Evolutionary conservation across 805 yeast genomes (phyloP), one percentile per base, ranked within the genome.

Genomic region (Naumovozyma castellii): DNA sequence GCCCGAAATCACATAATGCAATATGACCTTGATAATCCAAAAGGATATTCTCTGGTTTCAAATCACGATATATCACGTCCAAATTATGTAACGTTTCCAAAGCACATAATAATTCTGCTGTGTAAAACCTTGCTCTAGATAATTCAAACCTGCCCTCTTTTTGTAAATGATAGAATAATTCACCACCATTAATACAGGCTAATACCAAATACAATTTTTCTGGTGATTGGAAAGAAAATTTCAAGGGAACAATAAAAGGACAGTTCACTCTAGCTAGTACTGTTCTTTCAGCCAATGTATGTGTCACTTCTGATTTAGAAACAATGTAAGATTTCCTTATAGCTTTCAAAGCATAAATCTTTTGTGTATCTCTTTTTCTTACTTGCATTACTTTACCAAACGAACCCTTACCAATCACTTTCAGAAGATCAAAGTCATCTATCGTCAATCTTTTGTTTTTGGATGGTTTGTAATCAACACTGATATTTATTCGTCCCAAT

Each of bases 371-470:
- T 51, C 84, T 84, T 64, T 90, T 90, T 46, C 86, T 78, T 34
- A 90, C 97, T 63, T 90, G 97, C 97, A 90, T 90, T 39, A 90
- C 97, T 64, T 90, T 90, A 38, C 97, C 97, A 60, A 90, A 90
- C 12, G 96, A 86, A 3, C 97, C 97, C 61, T 90, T 90, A 30
- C 97, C 97, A 40, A 90, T 85, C 22, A 90, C 97, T 62, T 90
- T 90, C 49, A 90, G 71, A 37, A 90, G 66, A 53, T 86, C 95
- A 64, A 90, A 88, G 55, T 88, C 95, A 41, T 86, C 95, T 48
- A 90, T 85, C 2, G 85, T 71, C 34, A 90, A 68, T 36, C 81
- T 80, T 46, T 78, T 75, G 57, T 73, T 76, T 45, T 62, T 72
- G 41, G 72, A 67, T 18, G 85, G 80, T 59, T 76, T 78, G 64